Percentiles rank a stretch among this genome's conserved stretches.
Conservation (phyloP, 495 filamentous ascomycete species). For the Aspergillus bridgeri region DNA sequence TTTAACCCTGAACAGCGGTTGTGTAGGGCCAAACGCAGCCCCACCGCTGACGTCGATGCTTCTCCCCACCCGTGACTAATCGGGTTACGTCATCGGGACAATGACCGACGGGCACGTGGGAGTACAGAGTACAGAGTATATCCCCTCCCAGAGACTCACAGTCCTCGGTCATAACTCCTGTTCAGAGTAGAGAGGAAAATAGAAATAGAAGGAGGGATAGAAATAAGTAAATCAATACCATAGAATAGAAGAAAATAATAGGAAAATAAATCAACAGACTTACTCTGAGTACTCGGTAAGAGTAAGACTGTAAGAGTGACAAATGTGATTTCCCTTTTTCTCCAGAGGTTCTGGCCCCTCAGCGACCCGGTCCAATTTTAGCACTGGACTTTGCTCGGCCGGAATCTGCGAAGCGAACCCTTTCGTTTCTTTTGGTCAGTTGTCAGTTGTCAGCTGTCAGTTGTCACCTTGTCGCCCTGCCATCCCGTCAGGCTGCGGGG, state of each 20-base stretch:
- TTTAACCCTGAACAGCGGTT: no score
- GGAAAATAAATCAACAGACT: not conserved
- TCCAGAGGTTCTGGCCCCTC: slow-evolving; percentile 22
- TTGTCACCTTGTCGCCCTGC: no score
- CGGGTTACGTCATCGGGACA: slow-evolving; percentile 2
- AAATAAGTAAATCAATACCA: slow-evolving; percentile 1
- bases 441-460: no score
- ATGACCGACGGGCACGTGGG: slow-evolving; percentile 6
- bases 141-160: no score
- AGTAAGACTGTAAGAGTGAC: no score
- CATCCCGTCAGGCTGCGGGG: not conserved
- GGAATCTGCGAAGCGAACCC: not conserved
- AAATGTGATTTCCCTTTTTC: no score
- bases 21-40: not conserved
- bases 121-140: not conserved
- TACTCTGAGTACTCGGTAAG: no score
- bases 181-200: no score
- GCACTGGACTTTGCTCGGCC: not conserved
- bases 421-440: no score
- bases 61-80: not conserved
- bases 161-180: no score
- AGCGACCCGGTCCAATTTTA: slow-evolving; percentile 15
- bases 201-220: not conserved
- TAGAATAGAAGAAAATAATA: not conserved
- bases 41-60: slow-evolving; percentile 2